Evolutionary conservation across 176 grass and related monocot species (phyloP).

Genomic region (Dendrocalamus sinicus): DNA sequence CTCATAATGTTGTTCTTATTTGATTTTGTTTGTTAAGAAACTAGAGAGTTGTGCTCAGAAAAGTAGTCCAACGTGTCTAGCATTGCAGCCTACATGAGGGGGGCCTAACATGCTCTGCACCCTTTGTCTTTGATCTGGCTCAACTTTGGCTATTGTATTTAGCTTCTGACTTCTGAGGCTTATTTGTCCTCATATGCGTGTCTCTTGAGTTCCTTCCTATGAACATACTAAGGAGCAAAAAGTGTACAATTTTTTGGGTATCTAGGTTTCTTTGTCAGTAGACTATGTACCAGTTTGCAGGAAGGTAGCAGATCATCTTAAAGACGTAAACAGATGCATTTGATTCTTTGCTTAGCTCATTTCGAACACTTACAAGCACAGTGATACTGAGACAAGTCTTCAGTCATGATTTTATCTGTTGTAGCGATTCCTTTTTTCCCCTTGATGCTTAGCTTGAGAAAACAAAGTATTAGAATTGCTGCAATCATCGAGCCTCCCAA

Average conservation of each 20-base stretch:
- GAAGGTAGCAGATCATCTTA: slow-evolving; percentile 4
- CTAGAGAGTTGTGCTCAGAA: slow-evolving; percentile 21
- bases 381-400: neutral
- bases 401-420: slow-evolving; percentile 9
- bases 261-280: slow-evolving; percentile 37
- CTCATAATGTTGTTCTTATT: neutral
- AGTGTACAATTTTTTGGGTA: slow-evolving; percentile 2
- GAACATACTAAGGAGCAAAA: slow-evolving; percentile 24
- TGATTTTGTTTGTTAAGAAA: neutral
- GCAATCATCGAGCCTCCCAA: slow-evolving; percentile 25
- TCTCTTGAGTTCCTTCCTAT: slow-evolving; percentile 3
- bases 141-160: slow-evolving; percentile 43
- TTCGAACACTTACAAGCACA: neutral
- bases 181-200: slow-evolving; percentile 40
- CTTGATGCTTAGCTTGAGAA: neutral
- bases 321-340: neutral
- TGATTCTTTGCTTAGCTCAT: slow-evolving; percentile 2
- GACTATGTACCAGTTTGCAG: slow-evolving; percentile 31
- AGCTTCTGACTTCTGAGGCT: slow-evolving; percentile 13
- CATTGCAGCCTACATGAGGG: slow-evolving; percentile 1
- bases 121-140: slow-evolving; percentile 33
- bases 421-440: neutral
- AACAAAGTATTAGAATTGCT: slow-evolving; percentile 1
- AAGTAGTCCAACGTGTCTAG: slow-evolving; percentile 16
- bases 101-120: neutral